A percentile compares a stretch with the other conserved stretches of the same genome.
Evolutionary conservation across 2,329 filamentous ascomycete genomes (phyloP).

Genomic region (Apiospora sp.): DNA sequence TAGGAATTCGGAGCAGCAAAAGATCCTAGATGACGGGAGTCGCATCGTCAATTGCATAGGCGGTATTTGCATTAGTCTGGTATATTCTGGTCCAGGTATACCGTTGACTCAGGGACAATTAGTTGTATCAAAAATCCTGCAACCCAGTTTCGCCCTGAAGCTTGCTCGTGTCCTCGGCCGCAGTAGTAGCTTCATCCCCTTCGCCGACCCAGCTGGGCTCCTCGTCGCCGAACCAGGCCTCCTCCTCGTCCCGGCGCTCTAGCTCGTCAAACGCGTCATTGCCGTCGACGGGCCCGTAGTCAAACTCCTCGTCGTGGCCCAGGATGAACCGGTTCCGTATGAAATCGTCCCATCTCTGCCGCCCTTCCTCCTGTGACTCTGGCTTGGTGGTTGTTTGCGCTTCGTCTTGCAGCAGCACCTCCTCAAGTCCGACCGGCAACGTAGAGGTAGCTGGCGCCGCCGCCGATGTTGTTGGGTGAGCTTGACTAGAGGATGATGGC

Average conservation of each 20-base stretch:
- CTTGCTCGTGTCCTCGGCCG: conserved; percentile 26
- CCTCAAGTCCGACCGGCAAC: conserved; percentile 46
- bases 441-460: background rate
- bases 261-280: conserved; percentile 75
- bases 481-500: background rate
- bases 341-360: conserved; percentile 73
- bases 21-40: background rate
- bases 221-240: conserved; percentile 83
- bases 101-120: background rate
- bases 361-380: conserved; percentile 70
- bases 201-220: conserved; percentile 70
- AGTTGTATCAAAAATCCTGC: conserved; percentile 67
- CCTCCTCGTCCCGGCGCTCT: conserved; percentile 69
- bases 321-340: conserved; percentile 78
- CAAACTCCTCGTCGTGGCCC: conserved; percentile 80
- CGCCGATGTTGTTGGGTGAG: background rate
- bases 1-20: background rate
- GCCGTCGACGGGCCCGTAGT: conserved; percentile 75
- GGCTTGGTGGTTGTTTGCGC: conserved; percentile 42
- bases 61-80: background rate
- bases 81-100: background rate
- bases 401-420: conserved; percentile 58
- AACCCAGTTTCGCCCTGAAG: conserved; percentile 71
- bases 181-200: conserved; percentile 35
- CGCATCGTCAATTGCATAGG: background rate